A percentile compares a stretch with the other conserved stretches of the same genome.
Evolutionary conservation across 192 early-diverging fungal species (phyloP).

Genomic region (Chytriomyces sp.): DNA sequence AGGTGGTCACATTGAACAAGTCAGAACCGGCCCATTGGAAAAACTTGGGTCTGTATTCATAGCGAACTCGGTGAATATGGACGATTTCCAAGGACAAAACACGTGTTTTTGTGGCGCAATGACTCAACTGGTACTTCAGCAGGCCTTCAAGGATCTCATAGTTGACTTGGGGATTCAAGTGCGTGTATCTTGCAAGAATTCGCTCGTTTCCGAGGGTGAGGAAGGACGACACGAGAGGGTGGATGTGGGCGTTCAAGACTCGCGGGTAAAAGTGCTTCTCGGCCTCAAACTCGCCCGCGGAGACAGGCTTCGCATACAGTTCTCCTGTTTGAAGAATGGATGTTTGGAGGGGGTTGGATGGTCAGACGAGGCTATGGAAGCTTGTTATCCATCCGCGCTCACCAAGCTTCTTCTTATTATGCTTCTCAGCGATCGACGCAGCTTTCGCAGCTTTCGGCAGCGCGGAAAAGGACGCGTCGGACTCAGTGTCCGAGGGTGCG

Average conservation of each 20-base stretch:
- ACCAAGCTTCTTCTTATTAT: conserved; percentile 18
- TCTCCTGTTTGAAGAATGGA: neutral
- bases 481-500: conserved; percentile 19
- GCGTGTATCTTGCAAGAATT: conserved; percentile 81
- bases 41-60: conserved; percentile 59
- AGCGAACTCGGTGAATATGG: too few species aligned
- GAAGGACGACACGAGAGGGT: conserved; percentile 81
- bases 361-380: neutral
- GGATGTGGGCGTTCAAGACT: conserved; percentile 84
- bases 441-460: neutral
- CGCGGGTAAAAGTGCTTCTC: conserved; percentile 86
- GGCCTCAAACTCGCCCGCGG: conserved; percentile 72
- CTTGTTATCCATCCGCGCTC: neutral
- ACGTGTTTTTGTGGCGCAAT: conserved; percentile 12
- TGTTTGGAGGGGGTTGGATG: neutral
- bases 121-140: conserved; percentile 43
- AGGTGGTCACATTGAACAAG: conserved; percentile 86
- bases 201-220: conserved; percentile 83
- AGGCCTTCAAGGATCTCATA: conserved; percentile 59
- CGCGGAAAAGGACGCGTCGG: conserved; percentile 15
- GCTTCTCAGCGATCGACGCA: neutral
- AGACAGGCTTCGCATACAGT: conserved; percentile 27
- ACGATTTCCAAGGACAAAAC: too few species aligned
- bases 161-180: conserved; percentile 80
- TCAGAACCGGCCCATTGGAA: conserved; percentile 88